Evolutionary conservation across 1,284 basidiomycete genomes (phyloP).

Genomic region (Ganoderma leucocontextum): DNA sequence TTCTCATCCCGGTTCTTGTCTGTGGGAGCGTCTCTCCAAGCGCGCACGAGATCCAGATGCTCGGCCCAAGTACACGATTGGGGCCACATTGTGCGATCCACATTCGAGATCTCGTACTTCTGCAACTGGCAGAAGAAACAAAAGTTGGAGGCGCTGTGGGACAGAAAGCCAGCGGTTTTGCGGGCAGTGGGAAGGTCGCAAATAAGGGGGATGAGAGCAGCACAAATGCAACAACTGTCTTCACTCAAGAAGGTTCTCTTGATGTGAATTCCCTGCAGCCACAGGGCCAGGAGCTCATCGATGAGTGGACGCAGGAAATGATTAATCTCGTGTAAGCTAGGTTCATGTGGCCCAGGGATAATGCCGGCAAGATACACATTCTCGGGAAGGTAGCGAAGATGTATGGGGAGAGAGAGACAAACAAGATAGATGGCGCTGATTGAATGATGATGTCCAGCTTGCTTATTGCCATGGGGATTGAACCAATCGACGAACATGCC

Average conservation of each 20-base stretch:
- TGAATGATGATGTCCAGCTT: neutral
- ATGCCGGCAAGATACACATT: neutral
- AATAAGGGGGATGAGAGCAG: neutral
- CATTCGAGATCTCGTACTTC: neutral
- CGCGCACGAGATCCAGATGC: neutral
- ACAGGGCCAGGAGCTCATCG: neutral
- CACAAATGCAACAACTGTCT: neutral
- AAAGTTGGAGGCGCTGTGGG: neutral
- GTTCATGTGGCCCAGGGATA: neutral
- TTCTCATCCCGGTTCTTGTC: neutral
- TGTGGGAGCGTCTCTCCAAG: neutral
- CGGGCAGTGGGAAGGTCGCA: neutral
- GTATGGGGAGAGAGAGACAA: neutral
- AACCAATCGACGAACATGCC: neutral
- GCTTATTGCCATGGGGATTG: neutral
- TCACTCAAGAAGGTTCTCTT: neutral
- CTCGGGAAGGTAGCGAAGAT: neutral
- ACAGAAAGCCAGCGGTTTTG: neutral
- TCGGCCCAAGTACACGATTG: neutral
- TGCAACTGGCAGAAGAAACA: neutral
- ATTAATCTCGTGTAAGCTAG: neutral
- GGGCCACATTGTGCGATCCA: neutral
- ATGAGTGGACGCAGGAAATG: neutral
- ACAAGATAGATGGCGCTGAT: neutral
- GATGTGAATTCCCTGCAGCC: neutral